These are phyloP conservation scores for sweet orange (Citrus sinensis) DNA, from an alignment of 345 rosid genomes.

Conservation along the genomic window DNA sequence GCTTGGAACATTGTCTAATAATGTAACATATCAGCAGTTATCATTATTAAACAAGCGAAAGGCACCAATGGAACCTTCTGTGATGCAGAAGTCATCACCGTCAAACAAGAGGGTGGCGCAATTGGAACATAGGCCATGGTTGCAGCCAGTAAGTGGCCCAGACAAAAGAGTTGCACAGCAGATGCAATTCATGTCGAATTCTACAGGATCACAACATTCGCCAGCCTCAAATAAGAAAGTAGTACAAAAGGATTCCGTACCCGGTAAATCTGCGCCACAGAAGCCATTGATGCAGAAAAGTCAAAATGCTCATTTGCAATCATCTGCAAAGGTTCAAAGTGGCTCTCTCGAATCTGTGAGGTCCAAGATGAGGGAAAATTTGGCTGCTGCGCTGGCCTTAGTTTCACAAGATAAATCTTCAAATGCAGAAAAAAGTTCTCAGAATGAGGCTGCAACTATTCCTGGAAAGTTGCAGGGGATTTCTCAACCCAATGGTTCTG, in stretches of 20 bases:
- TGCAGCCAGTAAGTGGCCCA: slow-evolving; percentile 43
- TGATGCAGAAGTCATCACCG: slow-evolving; percentile 24
- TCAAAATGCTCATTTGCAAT: slow-evolving; percentile 39
- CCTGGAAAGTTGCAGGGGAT: slow-evolving; percentile 21
- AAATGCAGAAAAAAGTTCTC: slow-evolving; percentile 31
- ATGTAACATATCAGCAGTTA: slow-evolving; percentile 33
- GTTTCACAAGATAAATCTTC: slow-evolving; percentile 43
- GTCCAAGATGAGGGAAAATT: slow-evolving; percentile 76
- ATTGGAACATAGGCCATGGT: slow-evolving; percentile 80
- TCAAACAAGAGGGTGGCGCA: slow-evolving; percentile 57
- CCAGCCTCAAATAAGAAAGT: slow-evolving; percentile 42
- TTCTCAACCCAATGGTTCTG: slow-evolving; percentile 22
- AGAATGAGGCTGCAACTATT: slow-evolving; percentile 28
- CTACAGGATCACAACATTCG: slow-evolving; percentile 36
- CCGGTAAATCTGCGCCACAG: slow-evolving; percentile 40
- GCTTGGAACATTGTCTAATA: slow-evolving; percentile 27
- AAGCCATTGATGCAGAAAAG: slow-evolving; percentile 33
- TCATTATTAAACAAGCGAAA: slow-evolving; percentile 50
- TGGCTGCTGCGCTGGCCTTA: slow-evolving; percentile 77
- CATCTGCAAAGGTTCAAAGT: slow-evolving; percentile 31
- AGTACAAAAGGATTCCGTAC: slow-evolving; percentile 30
- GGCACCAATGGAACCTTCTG: slow-evolving; percentile 44
- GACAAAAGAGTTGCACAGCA: slow-evolving; percentile 32
- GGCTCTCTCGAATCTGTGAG: slow-evolving; percentile 67
- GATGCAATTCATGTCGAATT: slow-evolving; percentile 33